These are phyloP conservation scores for Diutina neorugosa DNA, from an alignment of 1,139 yeast genomes.

Conservation along the genomic window DNA sequence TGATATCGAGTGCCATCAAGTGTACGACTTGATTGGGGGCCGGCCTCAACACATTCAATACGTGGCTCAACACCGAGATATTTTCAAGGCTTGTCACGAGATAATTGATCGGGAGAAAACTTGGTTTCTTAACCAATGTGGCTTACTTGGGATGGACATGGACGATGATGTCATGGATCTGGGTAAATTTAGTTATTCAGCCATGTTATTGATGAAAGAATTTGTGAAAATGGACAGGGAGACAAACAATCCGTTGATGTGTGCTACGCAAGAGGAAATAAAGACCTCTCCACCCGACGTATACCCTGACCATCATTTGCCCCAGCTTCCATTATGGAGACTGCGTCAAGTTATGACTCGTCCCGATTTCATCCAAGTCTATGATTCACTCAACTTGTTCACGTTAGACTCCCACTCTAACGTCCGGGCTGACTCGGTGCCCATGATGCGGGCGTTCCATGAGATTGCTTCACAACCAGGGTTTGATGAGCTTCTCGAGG, in stretches of 20 bases:
- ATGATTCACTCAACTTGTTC: conserved; percentile 67
- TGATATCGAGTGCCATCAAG: conserved; percentile 27
- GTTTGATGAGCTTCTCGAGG: conserved; percentile 56
- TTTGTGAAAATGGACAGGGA: conserved; percentile 57
- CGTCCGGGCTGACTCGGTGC: conserved; percentile 72
- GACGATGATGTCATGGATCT: conserved; percentile 85
- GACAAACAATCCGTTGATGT: conserved; percentile 8
- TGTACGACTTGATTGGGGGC: conserved; percentile 70
- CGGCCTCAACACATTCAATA: conserved; percentile 74
- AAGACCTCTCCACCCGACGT: conserved; percentile 5
- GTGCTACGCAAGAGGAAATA: not conserved
- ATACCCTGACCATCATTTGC: conserved; percentile 40
- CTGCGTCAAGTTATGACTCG: conserved; percentile 80
- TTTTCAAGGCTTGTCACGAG: conserved; percentile 52
- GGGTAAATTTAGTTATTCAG: conserved; percentile 68
- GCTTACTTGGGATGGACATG: conserved; percentile 63
- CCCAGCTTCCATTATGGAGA: conserved; percentile 72
- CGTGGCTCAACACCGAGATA: conserved; percentile 55
- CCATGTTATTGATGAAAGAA: conserved; percentile 64
- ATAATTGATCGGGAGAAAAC: conserved; percentile 73
- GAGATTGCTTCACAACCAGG: conserved; percentile 66
- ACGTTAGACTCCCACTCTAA: conserved; percentile 66
- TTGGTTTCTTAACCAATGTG: conserved; percentile 80
- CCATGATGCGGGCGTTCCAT: conserved; percentile 84
- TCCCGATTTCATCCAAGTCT: conserved; percentile 64